Conservation (phyloP, 2,329 filamentous ascomycete genomes). For the Botryotinia narcissicola region DNA sequence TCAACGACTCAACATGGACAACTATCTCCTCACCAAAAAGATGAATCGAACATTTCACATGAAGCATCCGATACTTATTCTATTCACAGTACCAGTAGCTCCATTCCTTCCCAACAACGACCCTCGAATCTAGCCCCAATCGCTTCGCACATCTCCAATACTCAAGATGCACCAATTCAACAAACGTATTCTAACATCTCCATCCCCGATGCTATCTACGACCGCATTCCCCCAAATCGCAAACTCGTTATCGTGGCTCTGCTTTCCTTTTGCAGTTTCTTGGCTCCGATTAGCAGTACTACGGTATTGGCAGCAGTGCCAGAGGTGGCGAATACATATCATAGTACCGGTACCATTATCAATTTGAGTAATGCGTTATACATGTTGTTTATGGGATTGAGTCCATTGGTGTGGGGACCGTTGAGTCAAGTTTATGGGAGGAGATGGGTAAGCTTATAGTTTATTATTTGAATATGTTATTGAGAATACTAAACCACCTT, state of each 20-base stretch:
- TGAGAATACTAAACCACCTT: constrained; percentile 17
- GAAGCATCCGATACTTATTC: not conserved
- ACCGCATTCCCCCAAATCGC: constrained; percentile 57
- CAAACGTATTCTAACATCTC: constrained; percentile 33
- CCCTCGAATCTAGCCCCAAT: constrained; percentile 25
- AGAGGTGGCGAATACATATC: constrained; percentile 65
- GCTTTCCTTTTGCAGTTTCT: constrained; percentile 71
- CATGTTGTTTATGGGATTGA: constrained; percentile 69
- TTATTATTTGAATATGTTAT: not conserved
- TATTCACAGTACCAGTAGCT: constrained; percentile 11
- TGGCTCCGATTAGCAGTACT: constrained; percentile 73
- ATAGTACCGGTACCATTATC: constrained; percentile 66
- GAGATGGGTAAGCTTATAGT: constrained; percentile 47
- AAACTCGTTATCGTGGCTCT: constrained; percentile 68
- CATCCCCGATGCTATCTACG: constrained; percentile 56
- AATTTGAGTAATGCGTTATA: constrained; percentile 75
- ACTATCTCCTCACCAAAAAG: not conserved
- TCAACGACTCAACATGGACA: not conserved
- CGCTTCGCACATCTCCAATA: constrained; percentile 33
- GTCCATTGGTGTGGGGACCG: constrained; percentile 69
- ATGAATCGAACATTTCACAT: not conserved
- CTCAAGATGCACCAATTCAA: constrained; percentile 36
- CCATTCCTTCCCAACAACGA: not conserved
- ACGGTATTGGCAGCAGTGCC: constrained; percentile 71
- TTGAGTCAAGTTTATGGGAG: constrained; percentile 64